Conservation (phyloP, 208 protist genomes). For the Trypanosoma brucei region DNA sequence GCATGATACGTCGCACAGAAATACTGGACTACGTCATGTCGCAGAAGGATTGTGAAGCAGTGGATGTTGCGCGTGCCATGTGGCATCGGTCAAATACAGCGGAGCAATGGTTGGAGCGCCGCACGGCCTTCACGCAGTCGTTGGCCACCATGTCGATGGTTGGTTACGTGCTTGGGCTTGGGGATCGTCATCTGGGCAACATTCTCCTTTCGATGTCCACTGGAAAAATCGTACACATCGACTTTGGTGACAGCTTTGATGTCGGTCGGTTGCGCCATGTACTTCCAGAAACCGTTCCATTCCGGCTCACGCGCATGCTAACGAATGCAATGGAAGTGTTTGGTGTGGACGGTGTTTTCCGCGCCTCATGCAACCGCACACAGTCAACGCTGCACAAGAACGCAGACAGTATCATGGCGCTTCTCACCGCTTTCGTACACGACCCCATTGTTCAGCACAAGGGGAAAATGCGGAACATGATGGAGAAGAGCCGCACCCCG, state of each 20-base stretch:
- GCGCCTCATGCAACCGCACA: conserved; percentile 95
- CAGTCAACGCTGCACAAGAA: conserved; percentile 96
- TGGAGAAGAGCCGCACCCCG: conserved; percentile 81
- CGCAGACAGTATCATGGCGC: conserved; percentile 98
- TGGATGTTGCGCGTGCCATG: conserved; percentile 86
- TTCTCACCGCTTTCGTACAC: conserved; percentile 99
- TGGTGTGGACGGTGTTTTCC: conserved; percentile 98
- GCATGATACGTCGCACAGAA: conserved; percentile 94
- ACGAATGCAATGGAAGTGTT: conserved; percentile 99
- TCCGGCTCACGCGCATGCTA: conserved; percentile 99
- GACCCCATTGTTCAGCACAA: conserved; percentile 98
- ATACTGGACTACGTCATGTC: conserved; percentile 98
- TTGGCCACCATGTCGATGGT: conserved; percentile 99
- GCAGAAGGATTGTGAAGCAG: conserved; percentile 85
- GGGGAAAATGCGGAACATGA: conserved; percentile 97
- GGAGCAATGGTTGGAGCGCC: conserved; percentile 98
- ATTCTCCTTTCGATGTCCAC: conserved; percentile 98
- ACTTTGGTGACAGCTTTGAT: conserved; percentile 99
- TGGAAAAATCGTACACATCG: conserved; percentile 99
- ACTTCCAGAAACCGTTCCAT: conserved; percentile 99
- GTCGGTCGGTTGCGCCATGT: conserved; percentile 97
- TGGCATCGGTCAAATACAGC: conserved; percentile 97
- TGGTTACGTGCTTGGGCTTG: conserved; percentile 92
- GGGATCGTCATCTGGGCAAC: conserved; percentile 99
- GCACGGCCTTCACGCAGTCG: conserved; percentile 98